Percentiles rank a stretch among this genome's conserved stretches.
phyloP scores from a whole-genome alignment of 176 grass and related monocot species.

The Dendrocalamus sinicus region DNA sequence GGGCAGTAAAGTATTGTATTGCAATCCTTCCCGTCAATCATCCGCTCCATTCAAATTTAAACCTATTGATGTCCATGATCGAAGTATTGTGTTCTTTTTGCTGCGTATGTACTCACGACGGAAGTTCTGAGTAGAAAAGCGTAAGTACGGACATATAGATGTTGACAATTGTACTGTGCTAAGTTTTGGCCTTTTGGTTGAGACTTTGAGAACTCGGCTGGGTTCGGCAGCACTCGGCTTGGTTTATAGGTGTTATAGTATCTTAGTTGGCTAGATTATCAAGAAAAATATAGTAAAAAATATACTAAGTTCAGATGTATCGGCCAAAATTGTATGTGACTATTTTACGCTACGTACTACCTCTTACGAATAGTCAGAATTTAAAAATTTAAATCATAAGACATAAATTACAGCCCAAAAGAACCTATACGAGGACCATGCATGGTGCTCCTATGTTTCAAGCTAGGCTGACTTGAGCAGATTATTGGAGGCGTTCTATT shows the following conservation, averaged over 20 bases:
- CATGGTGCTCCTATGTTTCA: not conserved
- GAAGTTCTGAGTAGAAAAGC: not conserved
- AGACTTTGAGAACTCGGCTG: not conserved
- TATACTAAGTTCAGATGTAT: no score
- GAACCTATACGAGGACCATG: not conserved
- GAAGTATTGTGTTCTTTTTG: not conserved
- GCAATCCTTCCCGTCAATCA: not conserved
- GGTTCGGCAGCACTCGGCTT: no score
- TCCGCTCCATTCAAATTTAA: not conserved
- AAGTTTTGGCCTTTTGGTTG: conserved; percentile 16
- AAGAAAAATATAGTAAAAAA: no score
- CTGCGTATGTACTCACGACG: not conserved
- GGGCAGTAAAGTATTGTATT: no score
- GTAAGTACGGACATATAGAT: not conserved
- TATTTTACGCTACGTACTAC: no score
- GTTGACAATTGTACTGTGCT: not conserved
- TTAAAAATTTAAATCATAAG: no score
- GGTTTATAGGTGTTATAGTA: no score
- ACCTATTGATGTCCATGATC: not conserved
- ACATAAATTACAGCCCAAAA: no score
- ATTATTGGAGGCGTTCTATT: not conserved
- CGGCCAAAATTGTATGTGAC: no score
- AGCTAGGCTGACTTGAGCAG: conserved; percentile 41
- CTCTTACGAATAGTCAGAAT: no score
- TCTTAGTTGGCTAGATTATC: no score